Evolutionary conservation across 1,284 basidiomycete genomes (phyloP).

Genomic region (Malassezia sympodialis): DNA sequence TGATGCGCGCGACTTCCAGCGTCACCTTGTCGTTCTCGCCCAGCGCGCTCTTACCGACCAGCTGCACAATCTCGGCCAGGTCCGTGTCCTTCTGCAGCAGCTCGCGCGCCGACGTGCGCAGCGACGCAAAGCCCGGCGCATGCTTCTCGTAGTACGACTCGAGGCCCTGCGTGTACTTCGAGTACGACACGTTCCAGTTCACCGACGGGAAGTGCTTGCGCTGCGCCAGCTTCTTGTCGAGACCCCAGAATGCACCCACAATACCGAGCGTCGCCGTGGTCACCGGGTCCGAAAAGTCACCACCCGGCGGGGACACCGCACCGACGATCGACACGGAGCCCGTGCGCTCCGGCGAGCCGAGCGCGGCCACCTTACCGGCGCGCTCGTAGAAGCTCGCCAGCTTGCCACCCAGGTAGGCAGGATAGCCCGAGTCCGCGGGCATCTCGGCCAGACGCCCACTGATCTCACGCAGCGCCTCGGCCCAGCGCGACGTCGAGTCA

Average conservation of each 20-base stretch:
- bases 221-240: constrained; percentile 87
- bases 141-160: constrained; percentile 79
- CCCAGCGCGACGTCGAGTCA: constrained; percentile 98
- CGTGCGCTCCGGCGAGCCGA: constrained; percentile 76
- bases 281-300: constrained; percentile 98
- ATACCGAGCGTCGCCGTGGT: constrained; percentile 94
- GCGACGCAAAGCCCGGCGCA: constrained; percentile 83
- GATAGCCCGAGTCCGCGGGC: constrained; percentile 94
- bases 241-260: constrained; percentile 76
- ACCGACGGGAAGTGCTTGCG: constrained; percentile 97
- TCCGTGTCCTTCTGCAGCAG: constrained; percentile 98
- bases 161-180: constrained; percentile 91
- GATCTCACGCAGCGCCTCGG: constrained; percentile 97
- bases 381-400: constrained; percentile 97
- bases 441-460: constrained; percentile 98
- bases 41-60: constrained; percentile 94
- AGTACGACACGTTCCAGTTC: constrained; percentile 98
- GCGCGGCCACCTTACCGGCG: constrained; percentile 87
- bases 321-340: constrained; percentile 97
- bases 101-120: constrained; percentile 84
- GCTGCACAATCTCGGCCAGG: constrained; percentile 94
- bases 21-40: constrained; percentile 98
- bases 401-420: constrained; percentile 91
- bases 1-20: constrained; percentile 88
- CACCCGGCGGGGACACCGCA: constrained; percentile 95